These are phyloP conservation scores for Styphnolobium japonicum DNA, from an alignment of 306 rosid species.

Conservation along the genomic window DNA sequence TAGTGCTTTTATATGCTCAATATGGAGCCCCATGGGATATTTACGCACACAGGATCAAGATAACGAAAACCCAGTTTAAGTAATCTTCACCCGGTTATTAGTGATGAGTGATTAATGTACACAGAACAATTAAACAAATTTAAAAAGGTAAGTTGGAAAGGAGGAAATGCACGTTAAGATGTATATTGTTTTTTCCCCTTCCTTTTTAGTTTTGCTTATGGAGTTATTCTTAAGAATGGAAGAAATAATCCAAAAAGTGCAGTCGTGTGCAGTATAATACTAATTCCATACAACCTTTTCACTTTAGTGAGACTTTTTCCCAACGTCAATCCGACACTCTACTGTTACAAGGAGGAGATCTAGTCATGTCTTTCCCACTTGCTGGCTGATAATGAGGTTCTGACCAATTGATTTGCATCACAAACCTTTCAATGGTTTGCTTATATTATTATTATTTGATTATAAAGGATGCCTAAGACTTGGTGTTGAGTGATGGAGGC, in stretches of 20 bases:
- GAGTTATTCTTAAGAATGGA: not conserved
- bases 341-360: slow-evolving; percentile 1
- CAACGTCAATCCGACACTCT: slow-evolving; percentile 1
- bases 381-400: not conserved
- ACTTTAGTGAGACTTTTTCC: not conserved
- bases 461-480: too few relatives aligned
- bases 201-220: not conserved
- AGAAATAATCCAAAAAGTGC: not conserved
- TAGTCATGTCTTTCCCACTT: not conserved
- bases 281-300: not conserved
- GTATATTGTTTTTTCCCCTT: not conserved
- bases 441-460: too few relatives aligned
- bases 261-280: not conserved
- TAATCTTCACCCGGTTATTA: not conserved
- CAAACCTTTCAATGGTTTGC: not conserved
- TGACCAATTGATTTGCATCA: not conserved
- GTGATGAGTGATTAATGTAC: not conserved
- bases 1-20: not conserved
- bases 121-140: not conserved
- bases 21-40: not conserved
- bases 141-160: too few relatives aligned
- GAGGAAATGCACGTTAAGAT: not conserved
- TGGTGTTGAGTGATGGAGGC: too few relatives aligned
- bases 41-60: not conserved
- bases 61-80: not conserved